Percentiles rank a stretch among this genome's conserved stretches.
Conservation (phyloP, 495 filamentous ascomycete genomes). For the Pyronema domesticum region DNA sequence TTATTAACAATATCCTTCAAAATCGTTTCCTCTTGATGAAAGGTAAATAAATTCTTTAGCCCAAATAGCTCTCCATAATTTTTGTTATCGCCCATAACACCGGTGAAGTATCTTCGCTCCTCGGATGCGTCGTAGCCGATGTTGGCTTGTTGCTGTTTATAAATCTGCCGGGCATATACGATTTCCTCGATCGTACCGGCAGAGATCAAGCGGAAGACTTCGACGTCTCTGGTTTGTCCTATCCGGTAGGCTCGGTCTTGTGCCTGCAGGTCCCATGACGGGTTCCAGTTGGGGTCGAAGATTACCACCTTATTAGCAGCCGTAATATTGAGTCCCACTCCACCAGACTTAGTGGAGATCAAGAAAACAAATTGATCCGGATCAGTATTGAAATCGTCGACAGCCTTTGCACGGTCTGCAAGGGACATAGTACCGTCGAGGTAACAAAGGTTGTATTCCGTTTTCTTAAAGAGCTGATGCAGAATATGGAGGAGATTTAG, state of each 20-base stretch:
- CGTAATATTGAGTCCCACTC: constrained; percentile 72
- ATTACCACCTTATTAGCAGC: constrained; percentile 97
- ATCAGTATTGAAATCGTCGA: constrained; percentile 86
- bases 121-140: constrained; percentile 88
- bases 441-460: constrained; percentile 81
- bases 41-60: constrained; percentile 69
- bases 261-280: constrained; percentile 75
- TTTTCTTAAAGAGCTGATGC: constrained; percentile 68
- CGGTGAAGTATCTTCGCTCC: constrained; percentile 89
- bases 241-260: constrained; percentile 96
- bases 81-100: constrained; percentile 65
- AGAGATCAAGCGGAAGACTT: constrained; percentile 87
- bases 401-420: constrained; percentile 56
- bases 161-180: constrained; percentile 91
- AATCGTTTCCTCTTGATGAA: constrained; percentile 53
- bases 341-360: constrained; percentile 84
- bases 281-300: constrained; percentile 96
- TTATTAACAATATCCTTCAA: constrained; percentile 91
- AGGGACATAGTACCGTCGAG: constrained; percentile 78
- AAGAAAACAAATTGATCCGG: constrained; percentile 83
- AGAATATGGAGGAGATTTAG: constrained; percentile 75
- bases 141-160: constrained; percentile 97
- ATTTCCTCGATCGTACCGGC: constrained; percentile 94
- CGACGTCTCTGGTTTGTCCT: constrained; percentile 80
- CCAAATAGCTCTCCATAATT: constrained; percentile 89